phyloP scores from a whole-genome alignment of 441 rosid species.

The Erodium moschatum region DNA sequence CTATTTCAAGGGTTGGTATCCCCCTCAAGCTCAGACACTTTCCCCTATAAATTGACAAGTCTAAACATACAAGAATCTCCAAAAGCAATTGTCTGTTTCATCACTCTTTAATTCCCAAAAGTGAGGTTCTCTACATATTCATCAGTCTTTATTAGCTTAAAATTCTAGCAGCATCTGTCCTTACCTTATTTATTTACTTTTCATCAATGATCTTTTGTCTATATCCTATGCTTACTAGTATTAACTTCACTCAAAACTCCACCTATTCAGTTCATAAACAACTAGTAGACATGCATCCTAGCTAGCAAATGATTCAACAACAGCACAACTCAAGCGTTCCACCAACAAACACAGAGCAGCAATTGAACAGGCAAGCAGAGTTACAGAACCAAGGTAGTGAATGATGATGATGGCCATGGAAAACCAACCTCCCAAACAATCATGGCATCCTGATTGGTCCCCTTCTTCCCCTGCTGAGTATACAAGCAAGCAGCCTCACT shows the following conservation, averaged over 20 bases:
- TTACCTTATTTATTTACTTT: not conserved
- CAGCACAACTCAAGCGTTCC: not conserved
- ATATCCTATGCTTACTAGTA: not conserved
- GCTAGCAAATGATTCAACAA: not conserved
- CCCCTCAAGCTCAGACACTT: not conserved
- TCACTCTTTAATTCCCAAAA: not conserved
- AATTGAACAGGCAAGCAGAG: not conserved
- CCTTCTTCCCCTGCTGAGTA: conserved; percentile 71
- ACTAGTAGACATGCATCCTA: not conserved
- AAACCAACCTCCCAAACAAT: conserved; percentile 57
- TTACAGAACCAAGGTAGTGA: not conserved
- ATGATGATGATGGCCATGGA: not conserved
- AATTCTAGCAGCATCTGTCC: not conserved
- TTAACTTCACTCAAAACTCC: not conserved
- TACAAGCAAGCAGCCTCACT: conserved; percentile 44
- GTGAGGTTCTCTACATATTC: not conserved
- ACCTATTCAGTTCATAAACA: not conserved
- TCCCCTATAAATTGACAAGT: not conserved
- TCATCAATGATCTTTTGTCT: not conserved
- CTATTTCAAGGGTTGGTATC: not conserved
- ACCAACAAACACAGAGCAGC: conserved; percentile 5
- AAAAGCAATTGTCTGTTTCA: not conserved
- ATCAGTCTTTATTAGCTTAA: not conserved
- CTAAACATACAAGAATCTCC: not conserved
- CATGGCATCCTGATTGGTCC: conserved; percentile 73